Conservation (phyloP, 257 asterid genomes). For the Jacaranda mimosifolia region DNA sequence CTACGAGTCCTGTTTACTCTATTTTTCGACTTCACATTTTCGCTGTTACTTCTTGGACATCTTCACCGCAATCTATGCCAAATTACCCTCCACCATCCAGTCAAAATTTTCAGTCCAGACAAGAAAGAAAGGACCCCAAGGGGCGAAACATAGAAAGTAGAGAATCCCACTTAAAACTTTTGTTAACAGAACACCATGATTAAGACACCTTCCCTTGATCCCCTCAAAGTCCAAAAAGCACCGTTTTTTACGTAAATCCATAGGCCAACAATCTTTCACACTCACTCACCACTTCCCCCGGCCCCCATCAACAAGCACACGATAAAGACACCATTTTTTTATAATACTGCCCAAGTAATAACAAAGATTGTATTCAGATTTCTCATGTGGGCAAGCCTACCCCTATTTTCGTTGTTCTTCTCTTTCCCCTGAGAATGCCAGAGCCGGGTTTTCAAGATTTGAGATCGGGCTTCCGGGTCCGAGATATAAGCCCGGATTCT, state of each 20-base stretch:
- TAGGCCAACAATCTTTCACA: slow-evolving; percentile 29
- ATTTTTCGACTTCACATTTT: too few species aligned
- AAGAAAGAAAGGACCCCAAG: slow-evolving; percentile 36
- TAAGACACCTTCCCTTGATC: slow-evolving; percentile 51
- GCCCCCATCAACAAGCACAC: slow-evolving; percentile 17
- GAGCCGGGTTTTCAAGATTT: slow-evolving; percentile 57
- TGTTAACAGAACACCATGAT: slow-evolving; percentile 50
- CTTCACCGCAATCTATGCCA: slow-evolving; percentile 25
- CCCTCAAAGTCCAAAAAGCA: slow-evolving; percentile 50
- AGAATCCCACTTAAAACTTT: slow-evolving; percentile 43
- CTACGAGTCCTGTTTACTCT: too few species aligned
- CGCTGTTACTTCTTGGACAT: too few species aligned
- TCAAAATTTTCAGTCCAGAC: slow-evolving; percentile 41
- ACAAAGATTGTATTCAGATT: slow-evolving; percentile 37
- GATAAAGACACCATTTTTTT: slow-evolving; percentile 45
- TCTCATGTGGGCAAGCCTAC: slow-evolving; percentile 33
- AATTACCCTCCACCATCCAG: slow-evolving; percentile 39
- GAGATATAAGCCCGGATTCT: slow-evolving; percentile 89
- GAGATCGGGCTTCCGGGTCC: slow-evolving; percentile 63
- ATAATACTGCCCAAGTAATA: not conserved
- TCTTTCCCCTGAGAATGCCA: slow-evolving; percentile 49
- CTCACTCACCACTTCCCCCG: not conserved
- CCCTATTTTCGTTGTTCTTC: not conserved
- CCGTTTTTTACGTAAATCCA: slow-evolving; percentile 51
- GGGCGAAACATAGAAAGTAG: slow-evolving; percentile 43